Percentiles rank a stretch among this genome's conserved stretches.
Evolutionary conservation across 768 basidiomycete genomes (phyloP).

Genomic region (Exidia glandulosa): DNA sequence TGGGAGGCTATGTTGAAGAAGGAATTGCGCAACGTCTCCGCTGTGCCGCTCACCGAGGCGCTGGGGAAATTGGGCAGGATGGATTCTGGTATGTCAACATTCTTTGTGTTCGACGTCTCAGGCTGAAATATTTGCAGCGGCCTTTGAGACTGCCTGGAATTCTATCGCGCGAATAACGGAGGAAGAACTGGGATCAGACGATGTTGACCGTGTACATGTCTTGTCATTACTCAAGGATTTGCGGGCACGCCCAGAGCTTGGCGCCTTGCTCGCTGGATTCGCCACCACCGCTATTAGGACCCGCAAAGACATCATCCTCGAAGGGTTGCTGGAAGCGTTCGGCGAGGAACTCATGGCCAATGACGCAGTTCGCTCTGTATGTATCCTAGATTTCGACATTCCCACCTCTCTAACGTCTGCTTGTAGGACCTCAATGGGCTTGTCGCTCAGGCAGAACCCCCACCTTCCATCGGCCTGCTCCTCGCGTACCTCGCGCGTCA

Average conservation of each 20-base stretch:
- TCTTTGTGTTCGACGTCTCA: background rate
- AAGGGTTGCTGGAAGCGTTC: background rate
- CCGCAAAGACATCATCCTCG: background rate
- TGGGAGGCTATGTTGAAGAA: slow-evolving; percentile 37
- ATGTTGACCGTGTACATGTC: slow-evolving; percentile 17
- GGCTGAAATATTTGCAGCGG: background rate
- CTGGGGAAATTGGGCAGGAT: slow-evolving; percentile 18
- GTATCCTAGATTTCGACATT: too few species aligned
- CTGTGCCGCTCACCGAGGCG: slow-evolving; percentile 36
- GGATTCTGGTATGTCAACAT: slow-evolving; percentile 16
- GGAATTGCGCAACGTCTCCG: slow-evolving; percentile 34
- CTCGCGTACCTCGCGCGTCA: too few species aligned
- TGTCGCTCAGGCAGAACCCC: too few species aligned
- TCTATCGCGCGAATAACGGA: background rate
- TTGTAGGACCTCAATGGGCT: too few species aligned
- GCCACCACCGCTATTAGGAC: background rate
- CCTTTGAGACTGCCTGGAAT: background rate
- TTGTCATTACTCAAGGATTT: slow-evolving; percentile 22
- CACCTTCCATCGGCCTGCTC: too few species aligned
- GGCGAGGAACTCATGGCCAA: background rate
- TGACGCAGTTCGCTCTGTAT: background rate
- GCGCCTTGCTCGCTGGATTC: background rate
- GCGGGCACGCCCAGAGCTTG: slow-evolving; percentile 6
- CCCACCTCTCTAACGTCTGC: too few species aligned
- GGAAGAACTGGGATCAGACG: background rate